Base-by-base conservation (phyloP, 768 basidiomycete genomes). In the Mycena metata region DNA sequence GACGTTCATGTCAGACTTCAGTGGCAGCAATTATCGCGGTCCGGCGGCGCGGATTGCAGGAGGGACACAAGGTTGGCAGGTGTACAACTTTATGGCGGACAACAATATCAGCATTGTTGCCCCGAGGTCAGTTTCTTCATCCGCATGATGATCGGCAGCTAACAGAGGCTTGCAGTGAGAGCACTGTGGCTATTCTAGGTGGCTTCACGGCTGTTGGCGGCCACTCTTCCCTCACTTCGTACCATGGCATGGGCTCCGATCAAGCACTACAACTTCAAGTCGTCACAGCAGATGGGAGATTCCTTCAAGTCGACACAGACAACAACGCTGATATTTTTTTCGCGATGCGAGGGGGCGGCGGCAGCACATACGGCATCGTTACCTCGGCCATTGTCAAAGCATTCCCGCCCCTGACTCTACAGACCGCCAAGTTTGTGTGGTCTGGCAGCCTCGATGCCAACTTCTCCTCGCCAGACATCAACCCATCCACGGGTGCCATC, bases 291-390 rank as follows among this genome's bases (percentile, higher is more conserved):
- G 57, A 59, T 59, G 57, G 57, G 12, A 43, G 11, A 46, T 43
- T 59, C 42, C 57, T 43, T 42, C 17, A 45, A 43, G 43, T 59
- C 43, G 43, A 59, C 43, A 13, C 24, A 46, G 41, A 46, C 30
- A 46, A 45, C 57, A 46, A 21, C 43, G n/a, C 57, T 5, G 57
- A 59, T 59, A 26, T 59, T 24, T 59, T 59, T 13, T 59, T 43
- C 42, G 57, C 42, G 26, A 59, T 59, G 57, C 57, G 57, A 1
- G 57, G 57, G 2, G 57, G 57, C 57, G 57, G 57, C 57, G 57
- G 57, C 57, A 46, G 57, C 39, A 56, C 55, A 56, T 56, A 56
- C 55, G 55, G 55, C 55, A 56, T 56, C 39, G 55, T 56, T 24
- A 56, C 55, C 55, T 56, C 55, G 55, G 55, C 55, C 21, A 10